Evolutionary conservation across 371 early-diverging fungal genomes (phyloP).

Genomic region (Amoeboaphelidium occidentale): DNA sequence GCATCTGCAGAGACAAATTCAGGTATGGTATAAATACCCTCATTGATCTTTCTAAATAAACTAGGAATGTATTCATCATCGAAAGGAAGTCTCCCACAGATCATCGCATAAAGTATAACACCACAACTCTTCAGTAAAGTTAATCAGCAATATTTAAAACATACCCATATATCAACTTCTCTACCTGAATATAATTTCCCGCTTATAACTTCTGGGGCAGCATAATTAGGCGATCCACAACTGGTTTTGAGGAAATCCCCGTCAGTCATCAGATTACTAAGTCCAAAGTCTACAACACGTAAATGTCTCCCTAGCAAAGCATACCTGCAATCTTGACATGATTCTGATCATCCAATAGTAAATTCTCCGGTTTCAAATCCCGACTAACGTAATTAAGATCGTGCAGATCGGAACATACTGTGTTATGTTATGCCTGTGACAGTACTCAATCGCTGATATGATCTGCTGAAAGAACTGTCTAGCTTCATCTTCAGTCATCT

Average conservation of each 20-base stretch:
- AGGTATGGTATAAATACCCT: constrained; percentile 71
- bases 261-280: constrained; percentile 81
- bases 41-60: constrained; percentile 69
- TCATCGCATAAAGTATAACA: constrained; percentile 96
- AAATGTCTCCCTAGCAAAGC: too few relatives aligned
- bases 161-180: constrained; percentile 97
- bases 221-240: constrained; percentile 52
- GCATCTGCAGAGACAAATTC: constrained; percentile 58
- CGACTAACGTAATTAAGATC: too few relatives aligned
- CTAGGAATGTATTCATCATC: constrained; percentile 87
- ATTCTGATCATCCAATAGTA: constrained; percentile 41
- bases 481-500: constrained; percentile 74
- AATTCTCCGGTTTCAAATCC: constrained; percentile 22
- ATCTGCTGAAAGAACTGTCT: constrained; percentile 90
- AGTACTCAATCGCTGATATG: constrained; percentile 90
- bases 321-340: constrained; percentile 93
- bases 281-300: too few relatives aligned
- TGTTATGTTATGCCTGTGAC: constrained; percentile 22
- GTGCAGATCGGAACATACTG: too few relatives aligned
- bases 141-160: too few relatives aligned
- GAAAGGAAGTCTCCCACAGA: constrained; percentile 95
- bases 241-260: constrained; percentile 87
- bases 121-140: too few relatives aligned
- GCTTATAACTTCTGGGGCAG: constrained; percentile 76
- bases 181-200: constrained; percentile 87